phyloP scores from a whole-genome alignment of 495 filamentous ascomycete genomes.

The Lophiostoma macrostomum region DNA sequence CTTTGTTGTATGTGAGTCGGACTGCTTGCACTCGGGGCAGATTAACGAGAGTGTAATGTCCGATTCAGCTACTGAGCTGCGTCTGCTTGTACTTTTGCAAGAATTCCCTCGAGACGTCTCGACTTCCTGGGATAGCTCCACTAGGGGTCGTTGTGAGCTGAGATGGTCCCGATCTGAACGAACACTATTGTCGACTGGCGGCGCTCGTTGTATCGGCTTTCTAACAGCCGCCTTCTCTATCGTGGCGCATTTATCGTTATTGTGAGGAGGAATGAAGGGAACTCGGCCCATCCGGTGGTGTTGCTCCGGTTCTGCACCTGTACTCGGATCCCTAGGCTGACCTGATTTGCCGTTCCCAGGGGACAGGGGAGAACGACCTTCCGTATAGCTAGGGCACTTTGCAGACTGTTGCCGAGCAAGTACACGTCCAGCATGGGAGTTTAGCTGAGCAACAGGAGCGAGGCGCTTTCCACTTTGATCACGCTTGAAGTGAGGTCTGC shows the following conservation, averaged over 20 bases:
- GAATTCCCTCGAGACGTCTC: too few relatives aligned
- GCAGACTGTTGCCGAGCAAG: background rate
- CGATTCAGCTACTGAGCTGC: too few relatives aligned
- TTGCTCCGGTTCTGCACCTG: background rate
- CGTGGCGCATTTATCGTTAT: too few relatives aligned
- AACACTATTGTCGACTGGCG: too few relatives aligned
- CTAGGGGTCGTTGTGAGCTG: too few relatives aligned
- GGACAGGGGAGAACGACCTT: background rate
- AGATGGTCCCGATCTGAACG: too few relatives aligned
- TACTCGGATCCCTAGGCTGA: background rate
- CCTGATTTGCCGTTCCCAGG: background rate
- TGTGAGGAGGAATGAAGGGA: too few relatives aligned
- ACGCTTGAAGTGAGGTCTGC: background rate
- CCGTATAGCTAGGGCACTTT: background rate
- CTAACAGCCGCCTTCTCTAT: too few relatives aligned
- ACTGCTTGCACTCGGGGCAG: background rate
- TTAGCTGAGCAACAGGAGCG: conserved; percentile 12
- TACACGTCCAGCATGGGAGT: conserved; percentile 5
- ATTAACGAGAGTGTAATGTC: background rate
- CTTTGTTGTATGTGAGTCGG: too few relatives aligned
- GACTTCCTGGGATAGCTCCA: too few relatives aligned
- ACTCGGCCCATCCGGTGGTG: background rate
- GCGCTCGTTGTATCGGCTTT: too few relatives aligned
- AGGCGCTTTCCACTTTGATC: conserved; percentile 1
- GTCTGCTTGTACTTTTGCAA: too few relatives aligned